Percentiles rank a stretch among this genome's conserved stretches.
Conservation (phyloP, 345 rosid genomes). For the Citrus reticulata region DNA sequence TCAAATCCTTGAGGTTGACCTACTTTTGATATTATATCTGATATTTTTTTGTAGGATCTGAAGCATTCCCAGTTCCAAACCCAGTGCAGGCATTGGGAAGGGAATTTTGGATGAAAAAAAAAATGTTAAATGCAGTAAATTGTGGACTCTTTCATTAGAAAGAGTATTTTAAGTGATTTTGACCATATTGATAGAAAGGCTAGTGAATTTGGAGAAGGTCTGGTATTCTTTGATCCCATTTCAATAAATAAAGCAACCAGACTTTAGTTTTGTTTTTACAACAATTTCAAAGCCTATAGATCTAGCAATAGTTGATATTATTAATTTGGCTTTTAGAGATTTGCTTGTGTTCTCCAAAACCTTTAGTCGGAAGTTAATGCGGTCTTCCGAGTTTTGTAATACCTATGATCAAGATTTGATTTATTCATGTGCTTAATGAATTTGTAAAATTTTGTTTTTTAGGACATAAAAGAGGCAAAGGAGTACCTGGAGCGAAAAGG, state of each 20-base stretch:
- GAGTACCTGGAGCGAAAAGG: constrained; percentile 62
- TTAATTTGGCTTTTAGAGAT: background rate
- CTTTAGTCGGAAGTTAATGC: background rate
- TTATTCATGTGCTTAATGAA: background rate
- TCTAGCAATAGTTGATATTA: background rate
- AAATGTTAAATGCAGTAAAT: background rate
- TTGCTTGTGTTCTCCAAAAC: background rate
- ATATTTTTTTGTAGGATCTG: background rate
- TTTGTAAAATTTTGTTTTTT: constrained; percentile 6
- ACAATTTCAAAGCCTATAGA: background rate
- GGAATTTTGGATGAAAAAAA: background rate
- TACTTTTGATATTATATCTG: background rate
- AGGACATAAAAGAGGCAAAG: constrained; percentile 87
- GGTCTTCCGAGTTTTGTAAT: background rate
- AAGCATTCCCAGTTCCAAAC: background rate
- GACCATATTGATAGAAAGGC: background rate
- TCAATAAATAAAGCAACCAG: background rate
- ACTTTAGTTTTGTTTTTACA: background rate
- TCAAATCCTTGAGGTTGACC: background rate
- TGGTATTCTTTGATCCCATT: background rate
- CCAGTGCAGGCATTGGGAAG: background rate
- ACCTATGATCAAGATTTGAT: background rate
- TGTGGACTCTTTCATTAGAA: background rate
- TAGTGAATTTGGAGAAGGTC: background rate
- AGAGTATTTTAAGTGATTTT: background rate